Evolutionary conservation across 2,329 filamentous ascomycete genomes (phyloP).

Genomic region (Colletotrichum gigasporum): DNA sequence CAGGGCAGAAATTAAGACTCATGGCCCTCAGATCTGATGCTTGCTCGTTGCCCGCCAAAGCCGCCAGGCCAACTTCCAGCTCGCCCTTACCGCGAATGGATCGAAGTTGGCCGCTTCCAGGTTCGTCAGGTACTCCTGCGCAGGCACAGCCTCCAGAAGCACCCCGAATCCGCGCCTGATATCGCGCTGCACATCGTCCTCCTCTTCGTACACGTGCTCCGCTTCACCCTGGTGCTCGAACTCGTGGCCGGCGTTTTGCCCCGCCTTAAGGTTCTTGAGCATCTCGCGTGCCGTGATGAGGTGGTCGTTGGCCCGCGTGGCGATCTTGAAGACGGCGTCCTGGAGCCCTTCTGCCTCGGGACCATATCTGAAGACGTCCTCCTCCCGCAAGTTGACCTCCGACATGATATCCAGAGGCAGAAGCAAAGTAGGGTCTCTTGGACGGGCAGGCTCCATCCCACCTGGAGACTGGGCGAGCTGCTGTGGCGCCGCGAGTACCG

Average conservation of each 20-base stretch:
- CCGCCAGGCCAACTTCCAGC: slow-evolving; percentile 88
- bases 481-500: slow-evolving; percentile 83
- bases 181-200: slow-evolving; percentile 49
- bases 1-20: not conserved
- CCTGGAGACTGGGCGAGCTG: slow-evolving; percentile 56
- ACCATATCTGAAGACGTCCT: slow-evolving; percentile 86
- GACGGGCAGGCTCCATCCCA: slow-evolving; percentile 40
- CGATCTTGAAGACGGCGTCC: slow-evolving; percentile 91
- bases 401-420: slow-evolving; percentile 93
- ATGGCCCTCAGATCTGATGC: slow-evolving; percentile 51
- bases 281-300: slow-evolving; percentile 94
- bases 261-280: slow-evolving; percentile 80
- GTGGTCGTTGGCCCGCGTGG: slow-evolving; percentile 94
- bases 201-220: slow-evolving; percentile 63
- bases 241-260: slow-evolving; percentile 80
- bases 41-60: slow-evolving; percentile 64
- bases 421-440: slow-evolving; percentile 67
- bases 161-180: slow-evolving; percentile 77
- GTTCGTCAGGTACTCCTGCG: slow-evolving; percentile 79
- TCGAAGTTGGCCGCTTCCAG: slow-evolving; percentile 88
- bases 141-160: slow-evolving; percentile 81
- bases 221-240: slow-evolving; percentile 88
- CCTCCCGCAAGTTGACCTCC: slow-evolving; percentile 81
- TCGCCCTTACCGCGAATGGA: slow-evolving; percentile 72
- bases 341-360: slow-evolving; percentile 81